Conservation (phyloP, 139 green algal species). For the Micractinium sp. region DNA sequence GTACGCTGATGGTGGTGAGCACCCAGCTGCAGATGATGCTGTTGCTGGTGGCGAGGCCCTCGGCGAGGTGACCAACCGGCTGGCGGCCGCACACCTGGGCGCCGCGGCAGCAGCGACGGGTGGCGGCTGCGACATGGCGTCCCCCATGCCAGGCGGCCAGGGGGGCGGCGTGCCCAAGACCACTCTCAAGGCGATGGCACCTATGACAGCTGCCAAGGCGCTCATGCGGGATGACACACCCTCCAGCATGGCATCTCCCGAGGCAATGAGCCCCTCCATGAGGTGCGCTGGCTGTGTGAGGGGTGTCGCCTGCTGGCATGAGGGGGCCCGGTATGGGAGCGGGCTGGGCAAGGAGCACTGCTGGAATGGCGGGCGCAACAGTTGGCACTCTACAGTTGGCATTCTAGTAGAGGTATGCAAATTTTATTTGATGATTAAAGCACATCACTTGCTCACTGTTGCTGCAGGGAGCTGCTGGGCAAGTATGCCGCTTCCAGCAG, state of each 20-base stretch:
- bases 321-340: neutral
- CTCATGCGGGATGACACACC: constrained; percentile 25
- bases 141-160: neutral
- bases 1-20: neutral
- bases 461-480: constrained; percentile 44
- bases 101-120: neutral
- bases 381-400: no score
- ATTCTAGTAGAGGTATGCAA: neutral
- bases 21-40: neutral
- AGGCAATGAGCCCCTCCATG: constrained; percentile 48
- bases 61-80: constrained; percentile 24
- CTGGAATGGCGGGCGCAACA: no score
- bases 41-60: neutral
- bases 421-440: neutral
- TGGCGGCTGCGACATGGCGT: neutral
- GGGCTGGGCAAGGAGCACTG: neutral
- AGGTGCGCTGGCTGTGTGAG: constrained; percentile 4
- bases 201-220: constrained; percentile 37
- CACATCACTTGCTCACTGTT: neutral
- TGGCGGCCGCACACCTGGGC: neutral
- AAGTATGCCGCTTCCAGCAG: constrained; percentile 42
- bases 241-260: constrained; percentile 34
- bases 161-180: neutral
- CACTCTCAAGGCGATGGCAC: constrained; percentile 30
- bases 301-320: neutral